Base-by-base conservation (phyloP, 805 yeast species). In the Metschnikowia henanensis region DNA sequence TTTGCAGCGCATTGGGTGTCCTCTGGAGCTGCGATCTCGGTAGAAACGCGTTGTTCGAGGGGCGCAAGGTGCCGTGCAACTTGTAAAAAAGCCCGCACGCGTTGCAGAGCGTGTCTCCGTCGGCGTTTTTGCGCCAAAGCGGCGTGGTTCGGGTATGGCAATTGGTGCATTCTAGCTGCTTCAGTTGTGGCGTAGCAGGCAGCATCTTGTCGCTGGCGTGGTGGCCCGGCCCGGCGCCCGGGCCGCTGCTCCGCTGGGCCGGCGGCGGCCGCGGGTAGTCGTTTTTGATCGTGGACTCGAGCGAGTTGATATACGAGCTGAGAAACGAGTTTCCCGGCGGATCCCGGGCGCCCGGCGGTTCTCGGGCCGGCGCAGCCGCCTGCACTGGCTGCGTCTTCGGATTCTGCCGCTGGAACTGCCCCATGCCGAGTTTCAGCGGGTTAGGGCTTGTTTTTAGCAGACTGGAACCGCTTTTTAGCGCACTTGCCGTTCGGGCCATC, bases 31-130 rank as follows among this genome's bases (percentile, higher is more conserved):
- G 44, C 17, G 31, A 10, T 29, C 38, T 45, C 12, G 38, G 29
- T n/a, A n/a, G 35, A 17, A 21, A 22, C 10, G 40, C 31, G 44
- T 56, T 53, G 49, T 59, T 64, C 29, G 70, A 55, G 3, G 76
- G 76, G 18, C 76, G 58, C 52, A 70, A 63, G 4, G 70, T 71
- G 6, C 76, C 76, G 45, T 72, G 76, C 28, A 72, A 56, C 50
- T 72, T 72, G 50, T 68, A 70, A 49, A 71, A 72, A 31, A 72
- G 61, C 6, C 76, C 76, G 47, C 76, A 72, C 1, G 76, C 76
- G 50, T 72, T 72, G 48, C 76, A 72, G 22, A 72, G 57, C 34
- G 71, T 60, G 38, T 68, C 73, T 6, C 76, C 76, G 33, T 62
- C 60, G 49, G 61, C 64, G 9, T 73, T 60, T 45, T 66, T 70